Evolutionary conservation across 139 green algal species (phyloP).

Genomic region (Tetradesmus lagerheimii): DNA sequence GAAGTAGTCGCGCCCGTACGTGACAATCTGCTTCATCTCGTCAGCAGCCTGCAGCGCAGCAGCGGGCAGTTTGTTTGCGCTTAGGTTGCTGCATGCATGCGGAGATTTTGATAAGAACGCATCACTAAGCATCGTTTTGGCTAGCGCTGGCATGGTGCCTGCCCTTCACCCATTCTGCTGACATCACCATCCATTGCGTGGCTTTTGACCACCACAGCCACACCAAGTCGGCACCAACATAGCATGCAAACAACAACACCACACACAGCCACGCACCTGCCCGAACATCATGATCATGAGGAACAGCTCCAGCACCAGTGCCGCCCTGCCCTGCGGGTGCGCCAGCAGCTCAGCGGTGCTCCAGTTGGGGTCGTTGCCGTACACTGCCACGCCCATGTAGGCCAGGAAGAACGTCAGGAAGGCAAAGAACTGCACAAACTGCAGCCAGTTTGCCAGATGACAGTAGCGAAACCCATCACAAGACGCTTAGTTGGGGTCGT

Average conservation of each 20-base stretch:
- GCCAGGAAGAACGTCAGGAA: slow-evolving; percentile 39
- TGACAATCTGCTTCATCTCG: slow-evolving; percentile 49
- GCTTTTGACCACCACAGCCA: not conserved
- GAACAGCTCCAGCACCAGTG: slow-evolving; percentile 31
- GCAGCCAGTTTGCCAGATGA: too few species aligned
- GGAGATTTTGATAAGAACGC: too few species aligned
- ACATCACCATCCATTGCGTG: too few species aligned
- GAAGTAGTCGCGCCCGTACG: slow-evolving; percentile 45
- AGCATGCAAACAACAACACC: not conserved
- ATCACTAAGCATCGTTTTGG: too few species aligned
- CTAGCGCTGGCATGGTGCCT: too few species aligned
- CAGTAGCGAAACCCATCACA: too few species aligned
- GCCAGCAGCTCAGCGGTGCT: slow-evolving; percentile 26
- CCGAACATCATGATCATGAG: slow-evolving; percentile 52
- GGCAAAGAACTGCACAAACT: slow-evolving; percentile 47
- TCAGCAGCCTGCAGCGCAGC: slow-evolving; percentile 42
- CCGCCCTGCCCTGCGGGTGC: slow-evolving; percentile 28
- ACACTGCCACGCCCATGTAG: slow-evolving; percentile 43
- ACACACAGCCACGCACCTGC: slow-evolving; percentile 1
- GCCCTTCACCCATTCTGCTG: too few species aligned
- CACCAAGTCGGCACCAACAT: not conserved
- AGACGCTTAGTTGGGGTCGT: slow-evolving; percentile 35
- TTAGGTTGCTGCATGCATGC: too few species aligned
- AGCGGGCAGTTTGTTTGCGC: too few species aligned
- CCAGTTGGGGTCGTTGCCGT: slow-evolving; percentile 41